These are phyloP conservation scores for Physcomitrellopsis africana DNA, from an alignment of 225 moss, liverwort and hornwort genomes.

Conservation along the genomic window DNA sequence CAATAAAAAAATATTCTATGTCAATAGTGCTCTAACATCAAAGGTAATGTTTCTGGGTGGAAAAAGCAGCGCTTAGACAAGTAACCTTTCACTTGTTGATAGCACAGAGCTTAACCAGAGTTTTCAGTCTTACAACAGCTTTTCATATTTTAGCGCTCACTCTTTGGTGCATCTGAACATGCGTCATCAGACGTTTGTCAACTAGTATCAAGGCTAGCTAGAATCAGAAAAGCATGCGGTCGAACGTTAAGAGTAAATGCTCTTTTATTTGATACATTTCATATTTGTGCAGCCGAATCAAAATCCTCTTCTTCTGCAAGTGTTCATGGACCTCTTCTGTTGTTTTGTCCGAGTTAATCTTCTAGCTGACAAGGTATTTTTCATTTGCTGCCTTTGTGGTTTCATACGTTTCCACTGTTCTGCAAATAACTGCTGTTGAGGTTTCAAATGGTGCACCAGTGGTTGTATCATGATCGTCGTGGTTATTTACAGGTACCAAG, in stretches of 20 bases:
- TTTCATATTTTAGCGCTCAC: slow-evolving; percentile 5
- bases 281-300: slow-evolving; percentile 81
- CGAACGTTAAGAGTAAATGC: background rate
- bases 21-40: slow-evolving; percentile 9
- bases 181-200: slow-evolving; percentile 13
- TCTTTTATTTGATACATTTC: slow-evolving; percentile 23
- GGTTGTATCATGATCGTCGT: slow-evolving; percentile 8
- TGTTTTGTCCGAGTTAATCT: slow-evolving; percentile 94
- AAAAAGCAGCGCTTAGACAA: background rate
- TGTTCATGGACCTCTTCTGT: slow-evolving; percentile 97
- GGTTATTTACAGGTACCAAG: slow-evolving; percentile 69
- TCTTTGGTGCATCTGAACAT: background rate
- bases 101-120: background rate
- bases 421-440: background rate
- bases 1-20: background rate
- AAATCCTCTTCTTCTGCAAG: slow-evolving; percentile 86
- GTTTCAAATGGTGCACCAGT: background rate
- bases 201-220: background rate
- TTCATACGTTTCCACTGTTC: slow-evolving; percentile 4
- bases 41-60: background rate
- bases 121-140: background rate
- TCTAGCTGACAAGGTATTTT: slow-evolving; percentile 83
- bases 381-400: slow-evolving; percentile 4
- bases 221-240: background rate
- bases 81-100: background rate